phyloP scores from a whole-genome alignment of 148 eudicot genomes.

The Bassia scoparia region DNA sequence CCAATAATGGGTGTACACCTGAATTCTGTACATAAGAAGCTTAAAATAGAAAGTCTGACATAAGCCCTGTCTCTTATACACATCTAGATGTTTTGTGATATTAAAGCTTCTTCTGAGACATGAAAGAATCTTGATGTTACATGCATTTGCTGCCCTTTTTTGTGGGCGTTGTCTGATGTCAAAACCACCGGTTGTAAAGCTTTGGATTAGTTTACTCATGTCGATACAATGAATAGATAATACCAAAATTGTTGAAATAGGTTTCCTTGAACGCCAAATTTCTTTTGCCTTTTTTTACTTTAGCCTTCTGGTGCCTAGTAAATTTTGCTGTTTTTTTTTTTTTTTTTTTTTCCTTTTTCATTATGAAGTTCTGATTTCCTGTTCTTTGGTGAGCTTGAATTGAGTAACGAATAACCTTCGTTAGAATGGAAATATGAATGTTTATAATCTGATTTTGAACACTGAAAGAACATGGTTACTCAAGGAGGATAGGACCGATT shows the following conservation, averaged over 20 bases:
- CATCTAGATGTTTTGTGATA: not conserved
- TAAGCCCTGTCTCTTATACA: no score
- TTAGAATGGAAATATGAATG: no score
- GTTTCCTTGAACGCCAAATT: not conserved
- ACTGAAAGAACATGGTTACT: no score
- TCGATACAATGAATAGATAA: not conserved
- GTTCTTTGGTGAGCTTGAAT: not conserved
- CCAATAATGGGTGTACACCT: no score
- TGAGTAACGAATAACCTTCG: no score
- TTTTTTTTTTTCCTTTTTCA: no score
- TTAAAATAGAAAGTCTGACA: no score
- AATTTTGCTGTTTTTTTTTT: not conserved
- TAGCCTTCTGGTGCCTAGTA: not conserved
- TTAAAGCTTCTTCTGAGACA: constrained; percentile 11
- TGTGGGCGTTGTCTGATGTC: constrained; percentile 11
- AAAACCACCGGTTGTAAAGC: constrained; percentile 18
- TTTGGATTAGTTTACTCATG: constrained; percentile 12
- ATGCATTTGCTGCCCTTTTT: constrained; percentile 18
- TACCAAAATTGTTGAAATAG: constrained; percentile 8
- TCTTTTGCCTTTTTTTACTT: not conserved
- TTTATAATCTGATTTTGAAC: no score
- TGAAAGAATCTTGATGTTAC: constrained; percentile 15
- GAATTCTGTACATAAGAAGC: no score
- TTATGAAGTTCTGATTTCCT: not conserved
- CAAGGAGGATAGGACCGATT: no score